Evolutionary conservation across 352 stramenopile genomes (phyloP).

Genomic region (Phytopythium helicoides): DNA sequence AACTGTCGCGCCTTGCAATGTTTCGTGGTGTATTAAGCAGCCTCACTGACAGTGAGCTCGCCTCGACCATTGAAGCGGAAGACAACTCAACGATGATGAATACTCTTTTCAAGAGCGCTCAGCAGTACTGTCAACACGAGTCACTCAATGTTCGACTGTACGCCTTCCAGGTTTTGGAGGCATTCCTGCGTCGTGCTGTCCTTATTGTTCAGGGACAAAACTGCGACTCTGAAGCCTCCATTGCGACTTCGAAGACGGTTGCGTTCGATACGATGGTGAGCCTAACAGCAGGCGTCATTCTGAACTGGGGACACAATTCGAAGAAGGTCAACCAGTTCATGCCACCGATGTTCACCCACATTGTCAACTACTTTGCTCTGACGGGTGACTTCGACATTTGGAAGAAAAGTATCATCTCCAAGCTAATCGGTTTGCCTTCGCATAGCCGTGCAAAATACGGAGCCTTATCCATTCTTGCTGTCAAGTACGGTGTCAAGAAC

Average conservation of each 20-base stretch:
- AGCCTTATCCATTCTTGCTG: constrained; percentile 53
- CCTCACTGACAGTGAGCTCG: constrained; percentile 51
- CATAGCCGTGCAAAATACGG: constrained; percentile 74
- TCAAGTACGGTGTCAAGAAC: constrained; percentile 33
- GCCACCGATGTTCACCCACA: constrained; percentile 72
- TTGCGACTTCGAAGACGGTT: constrained; percentile 5
- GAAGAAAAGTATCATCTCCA: constrained; percentile 39
- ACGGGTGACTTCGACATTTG: constrained; percentile 36
- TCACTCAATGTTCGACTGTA: constrained; percentile 70
- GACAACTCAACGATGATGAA: constrained; percentile 36
- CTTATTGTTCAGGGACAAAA: constrained; percentile 40
- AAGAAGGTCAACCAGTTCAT: constrained; percentile 89
- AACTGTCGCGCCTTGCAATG: constrained; percentile 59
- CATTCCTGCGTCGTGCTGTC: constrained; percentile 64
- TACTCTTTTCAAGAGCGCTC: constrained; percentile 47
- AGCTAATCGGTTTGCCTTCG: constrained; percentile 52
- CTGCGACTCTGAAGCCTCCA: not conserved
- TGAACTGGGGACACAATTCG: constrained; percentile 84
- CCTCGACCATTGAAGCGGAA: not conserved
- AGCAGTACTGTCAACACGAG: constrained; percentile 54
- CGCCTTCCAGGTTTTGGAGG: constrained; percentile 80
- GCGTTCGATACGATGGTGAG: constrained; percentile 33
- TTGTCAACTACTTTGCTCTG: constrained; percentile 62
- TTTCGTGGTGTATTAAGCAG: constrained; percentile 72
- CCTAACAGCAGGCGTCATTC: constrained; percentile 54